Percentiles rank a stretch among this genome's conserved stretches.
phyloP scores from a whole-genome alignment of 805 yeast species.

The Komagataella pastoris region DNA sequence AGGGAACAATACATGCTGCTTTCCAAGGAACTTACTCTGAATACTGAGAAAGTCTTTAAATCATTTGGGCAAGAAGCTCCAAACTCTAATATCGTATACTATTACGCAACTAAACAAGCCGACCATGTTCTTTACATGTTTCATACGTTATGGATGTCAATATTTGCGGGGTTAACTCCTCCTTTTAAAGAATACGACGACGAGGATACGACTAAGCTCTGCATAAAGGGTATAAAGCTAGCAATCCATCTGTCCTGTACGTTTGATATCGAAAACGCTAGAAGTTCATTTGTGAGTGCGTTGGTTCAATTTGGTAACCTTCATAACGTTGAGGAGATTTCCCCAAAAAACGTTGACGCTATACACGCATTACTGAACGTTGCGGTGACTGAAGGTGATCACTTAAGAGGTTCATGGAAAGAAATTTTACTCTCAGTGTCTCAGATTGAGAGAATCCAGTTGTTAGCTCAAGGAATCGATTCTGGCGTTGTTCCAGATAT shows the following conservation, averaged over 20 bases:
- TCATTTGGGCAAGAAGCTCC: slow-evolving; percentile 37
- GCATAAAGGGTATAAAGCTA: slow-evolving; percentile 77
- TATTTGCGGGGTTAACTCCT: slow-evolving; percentile 86
- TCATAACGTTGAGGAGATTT: slow-evolving; percentile 67
- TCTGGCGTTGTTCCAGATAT: slow-evolving; percentile 81
- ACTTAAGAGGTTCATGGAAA: slow-evolving; percentile 67
- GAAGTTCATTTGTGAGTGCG: slow-evolving; percentile 83
- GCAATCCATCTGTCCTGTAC: slow-evolving; percentile 75
- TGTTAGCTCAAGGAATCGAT: slow-evolving; percentile 78
- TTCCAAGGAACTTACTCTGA: slow-evolving; percentile 79
- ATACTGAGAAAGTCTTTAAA: slow-evolving; percentile 76
- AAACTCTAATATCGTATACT: slow-evolving; percentile 38
- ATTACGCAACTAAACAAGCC: slow-evolving; percentile 64
- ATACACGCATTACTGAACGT: slow-evolving; percentile 59
- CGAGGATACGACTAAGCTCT: slow-evolving; percentile 46
- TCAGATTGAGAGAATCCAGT: slow-evolving; percentile 81
- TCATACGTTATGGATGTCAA: slow-evolving; percentile 94
- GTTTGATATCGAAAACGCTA: slow-evolving; percentile 73
- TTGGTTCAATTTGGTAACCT: slow-evolving; percentile 77
- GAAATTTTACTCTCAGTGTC: slow-evolving; percentile 73
- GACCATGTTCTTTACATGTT: slow-evolving; percentile 90
- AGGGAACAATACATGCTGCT: slow-evolving; percentile 88
- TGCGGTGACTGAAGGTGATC: slow-evolving; percentile 71
- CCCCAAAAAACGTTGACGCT: slow-evolving; percentile 70
- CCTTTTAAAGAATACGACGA: slow-evolving; percentile 86